phyloP scores from a whole-genome alignment of 2,329 filamentous ascomycete genomes.

The Zymoseptoria ardabiliae region DNA sequence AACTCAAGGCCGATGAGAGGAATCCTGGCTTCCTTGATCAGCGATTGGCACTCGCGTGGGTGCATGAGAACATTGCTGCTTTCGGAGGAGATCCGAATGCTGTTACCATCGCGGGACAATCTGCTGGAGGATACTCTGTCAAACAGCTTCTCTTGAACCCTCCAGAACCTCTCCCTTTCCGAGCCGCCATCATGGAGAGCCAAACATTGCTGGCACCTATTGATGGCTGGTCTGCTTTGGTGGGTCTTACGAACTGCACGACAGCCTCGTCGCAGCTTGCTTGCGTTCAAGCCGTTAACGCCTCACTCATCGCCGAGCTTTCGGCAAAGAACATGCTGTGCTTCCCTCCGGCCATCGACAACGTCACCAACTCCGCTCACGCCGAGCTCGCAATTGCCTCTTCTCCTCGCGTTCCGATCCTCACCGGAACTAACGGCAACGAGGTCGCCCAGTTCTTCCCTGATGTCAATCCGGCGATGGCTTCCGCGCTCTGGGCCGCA shows the following conservation, averaged over 20 bases:
- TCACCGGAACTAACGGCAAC: neutral
- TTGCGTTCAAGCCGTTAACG: constrained; percentile 1
- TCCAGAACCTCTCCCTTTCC: constrained; percentile 1
- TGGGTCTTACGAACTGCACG: neutral
- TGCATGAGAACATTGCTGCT: neutral
- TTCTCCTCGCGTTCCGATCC: neutral
- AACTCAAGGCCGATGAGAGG: neutral
- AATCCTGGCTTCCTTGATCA: constrained; percentile 3
- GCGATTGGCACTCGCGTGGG: constrained; percentile 2
- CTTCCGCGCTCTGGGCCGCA: neutral
- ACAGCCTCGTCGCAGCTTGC: neutral
- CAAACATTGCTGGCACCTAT: neutral
- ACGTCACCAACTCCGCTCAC: neutral
- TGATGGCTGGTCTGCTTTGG: neutral
- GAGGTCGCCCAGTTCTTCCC: neutral
- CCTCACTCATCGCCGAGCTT: neutral
- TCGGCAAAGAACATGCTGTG: neutral
- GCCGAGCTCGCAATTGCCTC: neutral
- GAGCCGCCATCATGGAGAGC: constrained; percentile 1
- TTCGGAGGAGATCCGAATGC: constrained; percentile 1
- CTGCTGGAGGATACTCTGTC: constrained; percentile 7
- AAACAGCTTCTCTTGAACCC: neutral
- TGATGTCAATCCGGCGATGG: neutral
- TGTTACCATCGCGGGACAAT: constrained; percentile 3
- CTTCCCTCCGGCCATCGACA: neutral